Evolutionary conservation across 2,329 filamentous ascomycete genomes (phyloP).

Genomic region (Monosporascus cannonballus): DNA sequence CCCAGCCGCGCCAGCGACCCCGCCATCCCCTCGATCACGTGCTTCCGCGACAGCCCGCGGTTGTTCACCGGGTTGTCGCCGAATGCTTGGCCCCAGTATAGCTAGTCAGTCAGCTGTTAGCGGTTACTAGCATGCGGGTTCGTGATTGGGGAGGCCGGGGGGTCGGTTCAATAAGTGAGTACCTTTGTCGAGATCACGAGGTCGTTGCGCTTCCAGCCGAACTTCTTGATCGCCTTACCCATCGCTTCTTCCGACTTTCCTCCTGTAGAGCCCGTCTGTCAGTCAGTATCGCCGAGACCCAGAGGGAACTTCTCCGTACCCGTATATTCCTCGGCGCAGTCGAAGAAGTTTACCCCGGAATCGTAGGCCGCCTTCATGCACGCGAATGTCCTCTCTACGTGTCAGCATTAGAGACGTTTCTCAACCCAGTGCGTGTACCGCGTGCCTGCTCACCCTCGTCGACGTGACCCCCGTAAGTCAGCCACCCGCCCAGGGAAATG

Average conservation of each 20-base stretch:
- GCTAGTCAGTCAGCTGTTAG: conserved; percentile 28
- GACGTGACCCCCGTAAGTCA: conserved; percentile 71
- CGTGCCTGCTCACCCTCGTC: conserved; percentile 48
- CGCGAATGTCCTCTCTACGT: conserved; percentile 49
- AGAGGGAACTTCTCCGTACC: conserved; percentile 8
- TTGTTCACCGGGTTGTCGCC: conserved; percentile 61
- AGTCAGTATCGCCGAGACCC: not conserved
- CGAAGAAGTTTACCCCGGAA: conserved; percentile 57
- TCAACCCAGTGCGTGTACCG: not conserved
- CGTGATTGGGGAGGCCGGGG: not conserved
- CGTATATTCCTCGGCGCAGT: conserved; percentile 44
- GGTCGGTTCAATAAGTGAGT: not conserved
- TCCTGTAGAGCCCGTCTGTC: conserved; percentile 35
- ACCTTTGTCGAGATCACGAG: conserved; percentile 57
- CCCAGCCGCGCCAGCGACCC: conserved; percentile 50
- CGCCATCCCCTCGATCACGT: conserved; percentile 61
- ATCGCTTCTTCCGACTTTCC: conserved; percentile 60
- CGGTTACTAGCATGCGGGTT: not conserved
- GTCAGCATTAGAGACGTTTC: not conserved
- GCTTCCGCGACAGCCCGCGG: conserved; percentile 61
- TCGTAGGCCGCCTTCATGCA: conserved; percentile 59
- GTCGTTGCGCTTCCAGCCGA: conserved; percentile 55
- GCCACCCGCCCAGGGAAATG: conserved; percentile 65
- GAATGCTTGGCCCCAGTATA: conserved; percentile 58
- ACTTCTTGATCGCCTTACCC: conserved; percentile 54